Evolutionary conservation across 2,329 filamentous ascomycete species (phyloP), one percentile per base, ranked within the genome.

Genomic region (Pseudogymnoascus sp.): DNA sequence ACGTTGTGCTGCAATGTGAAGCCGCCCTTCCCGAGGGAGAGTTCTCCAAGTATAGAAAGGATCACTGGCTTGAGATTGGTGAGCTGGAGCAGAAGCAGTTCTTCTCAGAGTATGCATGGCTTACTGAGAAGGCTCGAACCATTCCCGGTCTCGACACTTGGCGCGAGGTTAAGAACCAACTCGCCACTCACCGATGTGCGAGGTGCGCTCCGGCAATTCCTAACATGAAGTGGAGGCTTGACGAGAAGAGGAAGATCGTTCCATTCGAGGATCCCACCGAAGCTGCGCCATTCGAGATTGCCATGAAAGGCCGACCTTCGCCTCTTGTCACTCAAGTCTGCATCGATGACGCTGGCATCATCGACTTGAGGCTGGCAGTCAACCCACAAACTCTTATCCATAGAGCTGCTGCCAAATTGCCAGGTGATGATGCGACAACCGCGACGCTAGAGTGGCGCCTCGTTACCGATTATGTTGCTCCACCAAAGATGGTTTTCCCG

Each of bases 191-290:
- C 6, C 28, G 50, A 7, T 71, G 70, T 62, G 19, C 33, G 6
- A 65, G 59, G 6, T 81, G 78, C 69, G 73, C 76, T 3, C 78
- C 79, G 8, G 53, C 61, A 2, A 68, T 68, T 8, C 78, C 79
- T 1, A 61, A 62, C 3, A 63, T 78, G 12, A 67, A 72, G 26
- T 81, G 78, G 78, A 70, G 67, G 19, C 56, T 75, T 3, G 68
- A 64, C 16, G 43, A 64, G 7, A 68, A 69, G 11, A 68, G 70
- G 4, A 73, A 72, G 37, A 68, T 80, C 19, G 73, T 73, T 12
- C 76, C 81, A 0, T 79, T 78, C 59, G 84, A 86, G 68, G 77
- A 85, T 66, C 77, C 79, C 0, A 69, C 77, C 62, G 75, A 78
- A 64, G 82, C 83, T 31, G 79, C 78, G 1, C 63, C 70, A 0